Evolutionary conservation across 371 early-diverging fungal genomes (phyloP).

Genomic region (Rhizomucor pusillus): DNA sequence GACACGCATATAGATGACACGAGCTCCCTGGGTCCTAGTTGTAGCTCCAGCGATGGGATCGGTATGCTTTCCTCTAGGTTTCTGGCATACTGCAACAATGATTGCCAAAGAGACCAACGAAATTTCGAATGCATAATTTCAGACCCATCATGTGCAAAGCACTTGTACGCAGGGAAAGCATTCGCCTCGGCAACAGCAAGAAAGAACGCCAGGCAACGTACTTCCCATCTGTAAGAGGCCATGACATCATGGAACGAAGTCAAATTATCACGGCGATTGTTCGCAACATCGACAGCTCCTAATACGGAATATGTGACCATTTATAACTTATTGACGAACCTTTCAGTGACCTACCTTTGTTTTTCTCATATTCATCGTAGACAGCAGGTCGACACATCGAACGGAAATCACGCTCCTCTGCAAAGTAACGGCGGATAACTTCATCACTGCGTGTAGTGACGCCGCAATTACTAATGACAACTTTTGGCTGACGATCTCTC

Average conservation of each 20-base stretch:
- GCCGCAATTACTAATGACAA: too few relatives aligned
- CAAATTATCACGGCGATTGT: too few relatives aligned
- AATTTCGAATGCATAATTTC: neutral
- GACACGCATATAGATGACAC: neutral
- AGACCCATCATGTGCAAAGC: neutral
- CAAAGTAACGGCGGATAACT: too few relatives aligned
- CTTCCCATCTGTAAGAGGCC: conserved; percentile 2
- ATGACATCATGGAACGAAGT: conserved; percentile 7
- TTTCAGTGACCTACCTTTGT: too few relatives aligned
- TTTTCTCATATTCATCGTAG: too few relatives aligned
- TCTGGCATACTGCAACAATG: neutral
- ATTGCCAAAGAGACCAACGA: neutral
- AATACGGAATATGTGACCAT: too few relatives aligned
- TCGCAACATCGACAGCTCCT: too few relatives aligned
- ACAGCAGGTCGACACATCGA: too few relatives aligned
- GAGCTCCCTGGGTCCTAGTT: neutral
- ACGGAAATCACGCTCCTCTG: too few relatives aligned
- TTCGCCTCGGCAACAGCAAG: conserved; percentile 8
- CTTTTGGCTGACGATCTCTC: too few relatives aligned
- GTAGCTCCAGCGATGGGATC: neutral
- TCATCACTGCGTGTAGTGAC: too few relatives aligned
- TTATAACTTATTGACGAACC: conserved; percentile 1
- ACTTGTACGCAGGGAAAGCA: conserved; percentile 2
- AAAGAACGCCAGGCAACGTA: conserved; percentile 7
- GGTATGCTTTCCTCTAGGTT: neutral